Evolutionary conservation across 768 basidiomycete species (phyloP), one percentile per base, ranked within the genome.

Genomic region (Leccinum longicurvipes): DNA sequence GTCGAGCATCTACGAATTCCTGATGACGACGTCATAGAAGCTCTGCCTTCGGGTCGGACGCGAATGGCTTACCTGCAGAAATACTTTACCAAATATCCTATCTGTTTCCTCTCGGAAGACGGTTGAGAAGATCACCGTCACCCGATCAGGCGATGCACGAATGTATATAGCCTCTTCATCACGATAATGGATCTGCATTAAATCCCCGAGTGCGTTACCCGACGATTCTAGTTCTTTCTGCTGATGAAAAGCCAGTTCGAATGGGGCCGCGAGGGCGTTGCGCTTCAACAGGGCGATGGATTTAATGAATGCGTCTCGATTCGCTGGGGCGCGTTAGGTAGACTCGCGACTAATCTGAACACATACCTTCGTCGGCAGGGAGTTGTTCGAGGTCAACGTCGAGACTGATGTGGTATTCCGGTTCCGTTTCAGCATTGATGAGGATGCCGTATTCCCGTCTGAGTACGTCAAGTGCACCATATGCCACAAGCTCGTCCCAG

Each of bases 1-100:
- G 82, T 53, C 97, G 83, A n/a, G 97, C 96, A 77, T 99, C 97
- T 29, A 98, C 97, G 65, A 99, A 99, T 86, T 98, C 97, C 93
- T 95, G 54, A 48, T 45, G 14, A 53, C 17, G 11, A 29, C 2
- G 58, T 68, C 24, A 56, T 45, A 24, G 25, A 46, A 31, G 48
- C 42, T 19, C 50, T 57, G 47, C 25, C 14, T 17, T 19, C 7
- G 12, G 19, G 21, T 46, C 23, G 52, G 34, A 45, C 39, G 5
- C 48, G 6, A 25, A 12, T 23, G n/a, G 60, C 74, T 59, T 60
- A 93, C 94, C 82, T 98, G 97, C 51, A 99, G 74, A 78, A 99
- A 99, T n/a, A 98, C 89, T 71, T 93, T 95, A 14, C 97, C 97
- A 70, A 93, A 93, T 49, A 98, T 91, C 52, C 94, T 83, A 72